Evolutionary conservation across 108 stramenopile genomes (phyloP).

Genomic region (Tribonema minus): DNA sequence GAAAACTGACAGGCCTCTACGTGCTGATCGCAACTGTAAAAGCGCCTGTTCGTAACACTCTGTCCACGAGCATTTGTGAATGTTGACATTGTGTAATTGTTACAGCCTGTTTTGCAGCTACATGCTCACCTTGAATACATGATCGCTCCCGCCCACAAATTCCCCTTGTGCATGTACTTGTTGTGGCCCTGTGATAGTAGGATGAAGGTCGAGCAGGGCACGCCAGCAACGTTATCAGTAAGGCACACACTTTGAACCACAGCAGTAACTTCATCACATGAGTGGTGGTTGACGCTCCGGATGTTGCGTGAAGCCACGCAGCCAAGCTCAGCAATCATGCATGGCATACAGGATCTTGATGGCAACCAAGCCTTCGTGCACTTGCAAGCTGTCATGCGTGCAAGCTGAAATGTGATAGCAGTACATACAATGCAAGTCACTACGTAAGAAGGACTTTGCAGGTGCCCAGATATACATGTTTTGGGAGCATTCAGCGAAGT

Average conservation of each 20-base stretch:
- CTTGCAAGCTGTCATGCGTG: no score
- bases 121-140: background rate
- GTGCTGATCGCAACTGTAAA: background rate
- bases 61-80: no score
- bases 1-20: background rate
- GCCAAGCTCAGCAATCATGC: background rate
- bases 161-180: background rate
- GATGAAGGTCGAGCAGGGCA: no score
- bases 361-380: background rate
- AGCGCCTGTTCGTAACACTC: no score
- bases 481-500: background rate
- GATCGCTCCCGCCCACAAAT: background rate
- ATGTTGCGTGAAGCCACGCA: background rate
- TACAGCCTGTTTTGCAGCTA: no score
- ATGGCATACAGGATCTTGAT: background rate
- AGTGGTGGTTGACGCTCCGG: background rate
- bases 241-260: background rate
- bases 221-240: background rate
- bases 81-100: no score
- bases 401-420: no score
- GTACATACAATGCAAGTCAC: no score
- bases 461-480: background rate
- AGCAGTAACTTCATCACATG: background rate
- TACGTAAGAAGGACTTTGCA: no score
- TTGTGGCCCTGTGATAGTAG: background rate